Evolutionary conservation across 1,139 yeast species (phyloP).

Genomic region (Geotrichum klebahnii): DNA sequence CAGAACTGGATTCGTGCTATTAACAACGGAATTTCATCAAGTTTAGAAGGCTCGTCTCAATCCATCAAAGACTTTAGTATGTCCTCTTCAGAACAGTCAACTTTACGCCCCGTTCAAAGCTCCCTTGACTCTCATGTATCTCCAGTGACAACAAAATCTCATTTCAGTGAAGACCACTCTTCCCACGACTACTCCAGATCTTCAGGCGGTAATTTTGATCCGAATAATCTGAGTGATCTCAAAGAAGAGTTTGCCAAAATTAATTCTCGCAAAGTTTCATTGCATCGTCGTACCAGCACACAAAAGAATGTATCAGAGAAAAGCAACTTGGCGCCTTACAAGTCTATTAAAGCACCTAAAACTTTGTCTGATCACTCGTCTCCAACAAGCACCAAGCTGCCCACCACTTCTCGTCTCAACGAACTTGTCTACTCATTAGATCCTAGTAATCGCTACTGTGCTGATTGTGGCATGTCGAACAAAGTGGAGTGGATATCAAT

Average conservation of each 20-base stretch:
- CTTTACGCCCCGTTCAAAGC: slow-evolving; percentile 8
- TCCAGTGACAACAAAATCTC: slow-evolving; percentile 4
- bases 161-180: slow-evolving; percentile 4
- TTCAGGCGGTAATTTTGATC: background rate
- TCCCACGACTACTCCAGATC: background rate
- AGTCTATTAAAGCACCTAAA: slow-evolving; percentile 5
- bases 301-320: slow-evolving; percentile 9
- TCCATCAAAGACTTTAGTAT: slow-evolving; percentile 9
- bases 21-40: slow-evolving; percentile 39
- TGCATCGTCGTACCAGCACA: slow-evolving; percentile 16
- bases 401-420: slow-evolving; percentile 14
- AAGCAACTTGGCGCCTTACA: background rate
- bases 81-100: slow-evolving; percentile 2
- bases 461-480: slow-evolving; percentile 67
- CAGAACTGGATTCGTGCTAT: slow-evolving; percentile 63
- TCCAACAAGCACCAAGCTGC: background rate
- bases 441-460: slow-evolving; percentile 61
- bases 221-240: slow-evolving; percentile 13
- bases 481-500: slow-evolving; percentile 85
- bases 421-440: slow-evolving; percentile 36
- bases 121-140: slow-evolving; percentile 6
- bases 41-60: slow-evolving; percentile 18
- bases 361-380: background rate
- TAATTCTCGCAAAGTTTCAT: slow-evolving; percentile 17
- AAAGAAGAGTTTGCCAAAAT: slow-evolving; percentile 18